phyloP scores from a whole-genome alignment of 2,329 filamentous ascomycete species.

The Phaeomoniella chlamydospora region DNA sequence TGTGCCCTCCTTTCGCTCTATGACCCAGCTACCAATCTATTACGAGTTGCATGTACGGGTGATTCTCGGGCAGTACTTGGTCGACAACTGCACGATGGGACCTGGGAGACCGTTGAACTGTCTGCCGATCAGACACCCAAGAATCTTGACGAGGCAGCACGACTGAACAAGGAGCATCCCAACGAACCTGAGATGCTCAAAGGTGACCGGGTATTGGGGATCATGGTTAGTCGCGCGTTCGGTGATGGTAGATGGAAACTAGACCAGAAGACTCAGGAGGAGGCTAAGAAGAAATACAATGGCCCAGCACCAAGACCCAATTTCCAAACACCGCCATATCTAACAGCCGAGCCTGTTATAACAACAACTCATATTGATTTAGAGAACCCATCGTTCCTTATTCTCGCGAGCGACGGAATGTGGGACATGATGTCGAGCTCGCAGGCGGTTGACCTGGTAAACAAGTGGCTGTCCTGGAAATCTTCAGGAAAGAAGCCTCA shows the following conservation, averaged over 20 bases:
- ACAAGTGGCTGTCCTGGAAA: constrained; percentile 35
- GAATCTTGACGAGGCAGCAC: constrained; percentile 41
- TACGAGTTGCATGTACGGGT: constrained; percentile 52
- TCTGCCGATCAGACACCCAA: constrained; percentile 53
- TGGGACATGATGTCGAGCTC: constrained; percentile 47
- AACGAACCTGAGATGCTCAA: constrained; percentile 44
- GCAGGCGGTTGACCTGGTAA: constrained; percentile 43
- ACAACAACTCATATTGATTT: constrained; percentile 38
- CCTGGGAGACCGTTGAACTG: constrained; percentile 39
- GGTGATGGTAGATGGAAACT: constrained; percentile 59
- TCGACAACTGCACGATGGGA: constrained; percentile 25
- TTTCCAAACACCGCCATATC: constrained; percentile 45
- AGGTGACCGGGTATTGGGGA: constrained; percentile 45
- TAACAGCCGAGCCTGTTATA: constrained; percentile 53
- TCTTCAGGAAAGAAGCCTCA: constrained; percentile 18
- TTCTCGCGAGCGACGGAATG: constrained; percentile 52
- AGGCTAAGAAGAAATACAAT: constrained; percentile 32
- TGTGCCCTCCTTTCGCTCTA: constrained; percentile 51
- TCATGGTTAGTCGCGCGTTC: constrained; percentile 50
- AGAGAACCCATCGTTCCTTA: constrained; percentile 40
- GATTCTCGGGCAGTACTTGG: constrained; percentile 55
- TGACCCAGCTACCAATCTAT: constrained; percentile 35
- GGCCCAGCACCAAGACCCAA: constrained; percentile 22
- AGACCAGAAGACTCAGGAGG: constrained; percentile 32
- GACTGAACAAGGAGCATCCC: constrained; percentile 45